A percentile compares a stretch with the other conserved stretches of the same genome.
Conservation (phyloP, 306 rosid genomes). For the Biancaea sappan region DNA sequence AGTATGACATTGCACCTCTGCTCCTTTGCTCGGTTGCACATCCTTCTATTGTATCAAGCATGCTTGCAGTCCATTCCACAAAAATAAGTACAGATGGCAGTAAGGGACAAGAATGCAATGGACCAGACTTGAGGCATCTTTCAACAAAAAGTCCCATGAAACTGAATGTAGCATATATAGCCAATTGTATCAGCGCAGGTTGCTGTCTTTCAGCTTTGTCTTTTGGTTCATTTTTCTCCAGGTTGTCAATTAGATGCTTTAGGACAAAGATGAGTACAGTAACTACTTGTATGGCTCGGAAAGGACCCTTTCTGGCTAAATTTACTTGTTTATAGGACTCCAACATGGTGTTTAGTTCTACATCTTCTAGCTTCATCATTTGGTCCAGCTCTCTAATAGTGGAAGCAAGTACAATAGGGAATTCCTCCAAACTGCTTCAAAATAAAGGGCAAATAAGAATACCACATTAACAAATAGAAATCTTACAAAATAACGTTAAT, state of each 20-base stretch:
- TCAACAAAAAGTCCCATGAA: slow-evolving; percentile 79
- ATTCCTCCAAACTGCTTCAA: slow-evolving; percentile 67
- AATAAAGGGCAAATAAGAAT: slow-evolving; percentile 19
- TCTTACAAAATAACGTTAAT: not conserved
- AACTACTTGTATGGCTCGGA: slow-evolving; percentile 73
- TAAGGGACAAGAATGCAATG: slow-evolving; percentile 60
- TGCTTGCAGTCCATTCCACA: slow-evolving; percentile 73
- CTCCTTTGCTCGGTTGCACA: slow-evolving; percentile 55
- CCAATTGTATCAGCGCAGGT: slow-evolving; percentile 52
- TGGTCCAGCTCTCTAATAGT: slow-evolving; percentile 64
- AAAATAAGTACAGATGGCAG: slow-evolving; percentile 81
- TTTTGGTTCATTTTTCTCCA: slow-evolving; percentile 41
- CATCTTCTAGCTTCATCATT: slow-evolving; percentile 71
- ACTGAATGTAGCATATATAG: slow-evolving; percentile 61
- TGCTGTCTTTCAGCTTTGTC: slow-evolving; percentile 43
- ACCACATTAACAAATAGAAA: slow-evolving; percentile 1
- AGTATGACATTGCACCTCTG: slow-evolving; percentile 64
- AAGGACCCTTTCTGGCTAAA: slow-evolving; percentile 80
- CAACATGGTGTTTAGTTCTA: slow-evolving; percentile 49
- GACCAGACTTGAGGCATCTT: slow-evolving; percentile 58
- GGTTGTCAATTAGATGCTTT: slow-evolving; percentile 46
- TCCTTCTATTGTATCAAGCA: slow-evolving; percentile 44
- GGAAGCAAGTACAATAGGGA: slow-evolving; percentile 62
- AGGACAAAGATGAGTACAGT: slow-evolving; percentile 67
- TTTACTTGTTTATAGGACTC: slow-evolving; percentile 75